Base-by-base conservation (phyloP, 306 rosid genomes). In the Echinosophora koreensis region DNA sequence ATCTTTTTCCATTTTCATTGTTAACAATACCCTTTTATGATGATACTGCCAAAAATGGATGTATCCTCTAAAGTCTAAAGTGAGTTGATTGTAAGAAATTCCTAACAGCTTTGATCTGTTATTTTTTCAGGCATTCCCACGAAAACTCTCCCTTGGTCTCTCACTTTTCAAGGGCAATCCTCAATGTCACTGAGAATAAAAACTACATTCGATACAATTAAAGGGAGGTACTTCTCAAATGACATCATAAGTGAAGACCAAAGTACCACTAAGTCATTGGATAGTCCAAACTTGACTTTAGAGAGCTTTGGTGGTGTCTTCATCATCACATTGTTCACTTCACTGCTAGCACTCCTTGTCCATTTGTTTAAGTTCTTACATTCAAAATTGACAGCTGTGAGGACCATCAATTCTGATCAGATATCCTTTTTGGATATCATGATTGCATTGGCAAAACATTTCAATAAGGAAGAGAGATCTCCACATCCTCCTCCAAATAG, bases 91-190 rank as follows among this genome's bases (percentile, higher is more conserved):
- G 46, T 8, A 39, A 8, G 46, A 39, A 39, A 39, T 6, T 39
- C 10, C 46, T 39, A 39, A 46, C 16, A 8, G 6, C 27, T 13
- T 18, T 6, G n/a, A n/a, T 22, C 10, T 52, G 28, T 5, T 34
- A 2, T 38, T 47, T 39, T 18, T 38, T 46, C 85, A 88, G 92
- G 89, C 88, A 15, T 88, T 88, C 75, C 83, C 80, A 22, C 42
- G 0, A 34, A 34, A 82, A 81, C 61, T 88, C 89, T 4, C 79
- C 85, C 4, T 56, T 88, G 34, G 86, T 85, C 0, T 47, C 88
- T 15, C 14, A 76, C 57, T 58, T 88, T 30, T 88, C 89, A 2
- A 83, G 82, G 71, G 91, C 86, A 76, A 88, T 85, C 60, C 57
- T 22, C 0, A 22, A 22, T 22, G 22, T 22, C 22, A 22, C 22